Evolutionary conservation across 192 early-diverging fungal species (phyloP).

Genomic region (Lunasporangiospora selenospora): DNA sequence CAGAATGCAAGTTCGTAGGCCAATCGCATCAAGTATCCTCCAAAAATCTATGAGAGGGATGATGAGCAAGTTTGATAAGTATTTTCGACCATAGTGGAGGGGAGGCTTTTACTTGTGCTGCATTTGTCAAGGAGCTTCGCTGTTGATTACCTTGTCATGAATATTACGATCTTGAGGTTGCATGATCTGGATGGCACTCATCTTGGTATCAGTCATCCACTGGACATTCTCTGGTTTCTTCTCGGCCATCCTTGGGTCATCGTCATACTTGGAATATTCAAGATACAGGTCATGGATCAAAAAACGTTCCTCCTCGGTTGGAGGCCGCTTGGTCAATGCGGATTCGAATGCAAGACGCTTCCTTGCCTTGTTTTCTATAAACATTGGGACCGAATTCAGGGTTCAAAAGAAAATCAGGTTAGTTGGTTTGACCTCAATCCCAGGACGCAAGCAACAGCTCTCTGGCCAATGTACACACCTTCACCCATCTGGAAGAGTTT

Average conservation of each 20-base stretch:
- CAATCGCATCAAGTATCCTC: slow-evolving; percentile 80
- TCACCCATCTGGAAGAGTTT: slow-evolving; percentile 72
- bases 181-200: slow-evolving; percentile 68
- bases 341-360: slow-evolving; percentile 44
- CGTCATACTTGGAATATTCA: slow-evolving; percentile 65
- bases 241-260: slow-evolving; percentile 25
- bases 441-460: too few relatives aligned
- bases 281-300: slow-evolving; percentile 81
- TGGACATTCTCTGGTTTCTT: slow-evolving; percentile 52
- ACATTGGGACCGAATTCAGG: neutral
- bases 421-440: too few relatives aligned
- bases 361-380: slow-evolving; percentile 54
- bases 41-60: slow-evolving; percentile 80
- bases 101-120: too few relatives aligned
- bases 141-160: slow-evolving; percentile 60
- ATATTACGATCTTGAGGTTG: slow-evolving; percentile 84
- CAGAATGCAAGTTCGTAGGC: slow-evolving; percentile 85
- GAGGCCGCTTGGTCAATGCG: slow-evolving; percentile 68
- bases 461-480: slow-evolving; percentile 40
- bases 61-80: too few relatives aligned
- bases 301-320: slow-evolving; percentile 75
- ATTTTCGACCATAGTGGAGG: too few relatives aligned
- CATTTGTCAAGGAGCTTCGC: too few relatives aligned
- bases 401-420: neutral
- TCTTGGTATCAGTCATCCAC: slow-evolving; percentile 76